phyloP scores from a whole-genome alignment of 140 eudicot genomes.

The Eryngium alpinum region DNA sequence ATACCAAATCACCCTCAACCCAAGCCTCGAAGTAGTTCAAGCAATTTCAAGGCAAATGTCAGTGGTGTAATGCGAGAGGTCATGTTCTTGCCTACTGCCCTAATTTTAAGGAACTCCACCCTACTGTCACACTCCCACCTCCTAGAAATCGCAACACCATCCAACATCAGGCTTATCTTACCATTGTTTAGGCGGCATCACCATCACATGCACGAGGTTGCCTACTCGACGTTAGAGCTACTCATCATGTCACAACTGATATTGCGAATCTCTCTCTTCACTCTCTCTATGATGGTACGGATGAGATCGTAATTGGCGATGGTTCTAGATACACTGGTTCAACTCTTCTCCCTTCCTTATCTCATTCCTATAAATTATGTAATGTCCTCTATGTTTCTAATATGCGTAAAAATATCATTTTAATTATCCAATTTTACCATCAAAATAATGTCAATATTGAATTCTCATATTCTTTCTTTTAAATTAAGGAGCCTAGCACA shows the following conservation, averaged over 20 bases:
- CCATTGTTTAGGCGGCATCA: neutral
- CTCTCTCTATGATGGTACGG: neutral
- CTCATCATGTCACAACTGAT: neutral
- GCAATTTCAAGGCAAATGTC: neutral
- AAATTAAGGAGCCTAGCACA: neutral
- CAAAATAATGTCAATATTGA: neutral
- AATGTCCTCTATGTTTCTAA: neutral
- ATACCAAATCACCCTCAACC: neutral
- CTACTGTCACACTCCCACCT: neutral
- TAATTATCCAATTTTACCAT: neutral
- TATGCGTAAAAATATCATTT: neutral
- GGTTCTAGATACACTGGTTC: neutral
- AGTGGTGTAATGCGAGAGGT: neutral
- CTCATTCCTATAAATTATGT: neutral
- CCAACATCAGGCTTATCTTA: neutral
- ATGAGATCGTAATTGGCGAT: neutral
- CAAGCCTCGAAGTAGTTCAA: neutral
- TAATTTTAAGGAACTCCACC: neutral
- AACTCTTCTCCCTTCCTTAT: neutral
- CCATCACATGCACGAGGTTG: neutral
- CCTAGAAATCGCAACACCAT: neutral
- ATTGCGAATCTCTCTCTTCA: neutral
- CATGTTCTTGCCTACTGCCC: neutral
- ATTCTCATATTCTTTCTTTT: neutral
- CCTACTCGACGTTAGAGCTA: neutral